Percentiles rank a stretch among this genome's conserved stretches.
Conservation (phyloP, 805 yeast genomes). For the Saccharomycopsis amapae region DNA sequence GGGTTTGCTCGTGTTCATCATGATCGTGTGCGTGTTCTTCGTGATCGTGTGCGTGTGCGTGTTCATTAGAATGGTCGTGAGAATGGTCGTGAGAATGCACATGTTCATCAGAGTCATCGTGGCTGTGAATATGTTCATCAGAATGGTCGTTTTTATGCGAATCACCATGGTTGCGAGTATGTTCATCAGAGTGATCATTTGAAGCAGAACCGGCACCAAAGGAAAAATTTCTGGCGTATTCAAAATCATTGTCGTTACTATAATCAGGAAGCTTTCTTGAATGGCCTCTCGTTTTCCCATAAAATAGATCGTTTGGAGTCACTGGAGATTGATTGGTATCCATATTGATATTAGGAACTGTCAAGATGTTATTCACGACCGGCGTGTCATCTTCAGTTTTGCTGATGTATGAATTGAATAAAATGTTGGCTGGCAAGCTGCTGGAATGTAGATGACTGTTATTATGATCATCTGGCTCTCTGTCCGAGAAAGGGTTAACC, state of each 20-base stretch:
- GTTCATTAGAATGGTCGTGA: slow-evolving; percentile 37
- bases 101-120: slow-evolving; percentile 25
- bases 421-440: slow-evolving; percentile 1
- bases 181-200: slow-evolving; percentile 17
- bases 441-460: slow-evolving; percentile 4
- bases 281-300: not conserved
- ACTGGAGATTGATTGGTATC: not conserved
- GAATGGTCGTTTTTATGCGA: slow-evolving; percentile 12
- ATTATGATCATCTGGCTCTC: not conserved
- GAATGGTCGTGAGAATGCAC: slow-evolving; percentile 33
- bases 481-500: slow-evolving; percentile 3
- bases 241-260: slow-evolving; percentile 16
- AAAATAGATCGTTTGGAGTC: not conserved
- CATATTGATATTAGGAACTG: not conserved
- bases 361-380: not conserved
- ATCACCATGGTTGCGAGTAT: slow-evolving; percentile 19
- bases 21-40: slow-evolving; percentile 63
- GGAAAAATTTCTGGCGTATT: slow-evolving; percentile 17
- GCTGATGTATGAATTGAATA: too few relatives aligned
- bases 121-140: slow-evolving; percentile 21
- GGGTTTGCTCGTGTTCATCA: slow-evolving; percentile 58
- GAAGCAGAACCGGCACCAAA: slow-evolving; percentile 18
- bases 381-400: too few relatives aligned
- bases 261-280: slow-evolving; percentile 11
- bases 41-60: slow-evolving; percentile 50